Percentiles rank a stretch among this genome's conserved stretches.
These are phyloP conservation scores for Pterocarpus santalinus DNA, from an alignment of 306 rosid genomes.

Conservation along the genomic window DNA sequence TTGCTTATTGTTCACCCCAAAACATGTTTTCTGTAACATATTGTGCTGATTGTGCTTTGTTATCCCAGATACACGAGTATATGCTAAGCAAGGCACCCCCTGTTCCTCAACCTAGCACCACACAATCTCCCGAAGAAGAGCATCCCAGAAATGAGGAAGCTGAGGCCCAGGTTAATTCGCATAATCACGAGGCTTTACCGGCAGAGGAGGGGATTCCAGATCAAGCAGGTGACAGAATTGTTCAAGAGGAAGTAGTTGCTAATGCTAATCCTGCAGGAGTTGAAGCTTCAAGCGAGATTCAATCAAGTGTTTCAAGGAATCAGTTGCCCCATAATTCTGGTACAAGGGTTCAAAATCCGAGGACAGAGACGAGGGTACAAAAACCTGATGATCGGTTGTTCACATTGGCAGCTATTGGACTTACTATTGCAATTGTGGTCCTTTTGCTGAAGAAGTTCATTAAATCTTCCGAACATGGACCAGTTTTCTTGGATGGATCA, in stretches of 20 bases:
- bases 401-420: slow-evolving; percentile 90
- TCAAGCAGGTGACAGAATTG: slow-evolving; percentile 57
- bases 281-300: slow-evolving; percentile 54
- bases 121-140: slow-evolving; percentile 55
- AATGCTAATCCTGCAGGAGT: slow-evolving; percentile 52
- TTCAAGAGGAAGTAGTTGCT: slow-evolving; percentile 55
- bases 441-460: slow-evolving; percentile 84
- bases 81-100: slow-evolving; percentile 87
- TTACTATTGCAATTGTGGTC: slow-evolving; percentile 79
- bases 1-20: slow-evolving; percentile 32
- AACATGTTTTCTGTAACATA: slow-evolving; percentile 11
- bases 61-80: slow-evolving; percentile 77
- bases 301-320: slow-evolving; percentile 53
- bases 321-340: slow-evolving; percentile 56
- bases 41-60: slow-evolving; percentile 26
- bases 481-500: slow-evolving; percentile 79
- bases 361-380: slow-evolving; percentile 59
- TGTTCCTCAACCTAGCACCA: slow-evolving; percentile 65
- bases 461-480: slow-evolving; percentile 72
- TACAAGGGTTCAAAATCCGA: slow-evolving; percentile 56
- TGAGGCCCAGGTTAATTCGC: slow-evolving; percentile 49
- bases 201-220: slow-evolving; percentile 49
- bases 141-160: slow-evolving; percentile 48
- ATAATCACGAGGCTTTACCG: slow-evolving; percentile 49
- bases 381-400: slow-evolving; percentile 80